Evolutionary conservation across 1,139 yeast species (phyloP).

Genomic region (Pichia sp.): DNA sequence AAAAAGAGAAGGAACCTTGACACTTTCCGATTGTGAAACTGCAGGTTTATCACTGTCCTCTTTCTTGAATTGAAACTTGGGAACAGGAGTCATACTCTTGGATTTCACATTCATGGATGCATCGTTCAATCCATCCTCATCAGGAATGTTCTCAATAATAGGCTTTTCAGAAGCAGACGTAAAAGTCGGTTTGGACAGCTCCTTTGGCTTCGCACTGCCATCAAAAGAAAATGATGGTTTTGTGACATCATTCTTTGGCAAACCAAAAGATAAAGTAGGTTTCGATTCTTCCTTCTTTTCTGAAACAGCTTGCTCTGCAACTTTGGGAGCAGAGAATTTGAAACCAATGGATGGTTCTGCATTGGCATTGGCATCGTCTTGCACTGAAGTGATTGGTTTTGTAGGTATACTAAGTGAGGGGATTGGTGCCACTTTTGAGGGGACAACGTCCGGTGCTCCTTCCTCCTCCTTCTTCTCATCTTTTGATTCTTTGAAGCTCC

Average conservation of each 20-base stretch:
- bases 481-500: constrained; percentile 12
- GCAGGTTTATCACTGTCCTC: background rate
- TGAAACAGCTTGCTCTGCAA: background rate
- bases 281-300: background rate
- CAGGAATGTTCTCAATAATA: constrained; percentile 1
- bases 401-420: background rate
- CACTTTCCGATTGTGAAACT: too few species aligned
- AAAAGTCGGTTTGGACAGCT: background rate
- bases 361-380: background rate
- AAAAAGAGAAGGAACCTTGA: background rate
- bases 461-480: constrained; percentile 2
- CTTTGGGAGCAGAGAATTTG: background rate
- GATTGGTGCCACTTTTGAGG: background rate
- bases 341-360: background rate
- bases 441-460: background rate
- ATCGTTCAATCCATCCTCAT: constrained; percentile 9
- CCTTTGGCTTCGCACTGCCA: too few species aligned
- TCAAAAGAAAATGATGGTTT: background rate
- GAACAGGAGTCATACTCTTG: background rate
- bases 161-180: background rate
- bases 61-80: background rate
- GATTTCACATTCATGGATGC: background rate
- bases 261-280: constrained; percentile 1
- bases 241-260: background rate
- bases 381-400: background rate